Conservation (phyloP, 2,329 filamentous ascomycete species). For the Scleromitrula shiraiana region DNA sequence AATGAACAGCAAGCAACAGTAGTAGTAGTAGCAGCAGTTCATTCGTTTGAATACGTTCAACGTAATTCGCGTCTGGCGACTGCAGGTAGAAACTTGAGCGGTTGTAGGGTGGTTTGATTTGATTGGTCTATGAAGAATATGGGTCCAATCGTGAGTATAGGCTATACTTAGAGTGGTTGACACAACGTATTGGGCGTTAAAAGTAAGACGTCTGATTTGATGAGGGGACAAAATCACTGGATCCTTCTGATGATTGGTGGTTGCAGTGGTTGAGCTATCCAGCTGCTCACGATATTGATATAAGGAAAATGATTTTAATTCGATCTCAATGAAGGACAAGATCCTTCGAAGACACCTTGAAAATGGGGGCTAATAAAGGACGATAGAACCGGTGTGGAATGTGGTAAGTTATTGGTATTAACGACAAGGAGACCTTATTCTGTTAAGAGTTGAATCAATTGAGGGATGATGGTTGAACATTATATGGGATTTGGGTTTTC, state of each 20-base stretch:
- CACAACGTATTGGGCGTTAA: slow-evolving; percentile 13
- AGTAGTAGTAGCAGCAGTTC: too few relatives aligned
- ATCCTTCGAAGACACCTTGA: neutral
- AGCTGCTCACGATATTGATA: neutral
- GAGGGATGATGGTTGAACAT: neutral
- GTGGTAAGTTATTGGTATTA: neutral
- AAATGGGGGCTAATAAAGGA: slow-evolving; percentile 4
- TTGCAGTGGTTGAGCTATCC: neutral
- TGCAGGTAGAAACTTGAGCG: slow-evolving; percentile 20
- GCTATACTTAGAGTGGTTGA: slow-evolving; percentile 23
- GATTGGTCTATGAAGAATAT: slow-evolving; percentile 15
- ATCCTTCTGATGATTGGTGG: slow-evolving; percentile 2
- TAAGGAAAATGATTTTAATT: slow-evolving; percentile 2
- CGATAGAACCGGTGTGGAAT: neutral
- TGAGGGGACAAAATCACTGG: neutral
- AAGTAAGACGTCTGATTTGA: slow-evolving; percentile 5
- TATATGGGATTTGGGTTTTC: too few relatives aligned
- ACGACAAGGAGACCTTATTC: neutral
- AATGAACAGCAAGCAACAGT: neutral
- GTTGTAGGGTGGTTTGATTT: slow-evolving; percentile 11
- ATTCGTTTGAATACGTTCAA: too few relatives aligned
- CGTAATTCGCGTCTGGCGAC: slow-evolving; percentile 24
- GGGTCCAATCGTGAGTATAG: slow-evolving; percentile 10
- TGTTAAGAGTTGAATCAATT: neutral
- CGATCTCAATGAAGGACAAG: neutral